These are phyloP conservation scores for Verticillium dahliae DNA, from an alignment of 2,329 filamentous ascomycete genomes.

Conservation along the genomic window DNA sequence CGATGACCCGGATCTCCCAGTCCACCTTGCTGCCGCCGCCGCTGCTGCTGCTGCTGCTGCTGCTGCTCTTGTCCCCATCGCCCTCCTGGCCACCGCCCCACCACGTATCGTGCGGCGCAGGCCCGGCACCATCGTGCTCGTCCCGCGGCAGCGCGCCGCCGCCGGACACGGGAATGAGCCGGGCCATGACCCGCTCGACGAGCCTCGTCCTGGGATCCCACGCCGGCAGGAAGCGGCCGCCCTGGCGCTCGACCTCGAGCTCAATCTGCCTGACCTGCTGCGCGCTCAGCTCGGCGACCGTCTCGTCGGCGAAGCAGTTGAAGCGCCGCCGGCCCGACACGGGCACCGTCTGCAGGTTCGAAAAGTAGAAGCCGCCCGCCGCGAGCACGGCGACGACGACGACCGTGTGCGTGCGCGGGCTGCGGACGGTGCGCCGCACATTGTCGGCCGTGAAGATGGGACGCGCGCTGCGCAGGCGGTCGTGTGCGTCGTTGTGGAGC, in stretches of 20 bases:
- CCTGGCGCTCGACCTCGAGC: slow-evolving; percentile 42
- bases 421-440: slow-evolving; percentile 22
- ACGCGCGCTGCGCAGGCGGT: slow-evolving; percentile 20
- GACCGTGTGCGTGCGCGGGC: slow-evolving; percentile 31
- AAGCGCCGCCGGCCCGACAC: slow-evolving; percentile 67
- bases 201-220: slow-evolving; percentile 48
- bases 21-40: slow-evolving; percentile 16
- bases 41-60: not conserved
- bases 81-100: not conserved
- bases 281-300: slow-evolving; percentile 46
- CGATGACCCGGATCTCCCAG: slow-evolving; percentile 72
- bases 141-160: slow-evolving; percentile 33
- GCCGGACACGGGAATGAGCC: slow-evolving; percentile 62
- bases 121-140: not conserved
- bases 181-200: slow-evolving; percentile 58
- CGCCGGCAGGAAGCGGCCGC: slow-evolving; percentile 49
- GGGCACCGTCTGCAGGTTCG: slow-evolving; percentile 66
- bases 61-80: not conserved
- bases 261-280: slow-evolving; percentile 52
- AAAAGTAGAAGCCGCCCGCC: slow-evolving; percentile 54
- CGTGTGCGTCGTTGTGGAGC: slow-evolving; percentile 12
- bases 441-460: slow-evolving; percentile 25
- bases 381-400: slow-evolving; percentile 32
- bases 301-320: slow-evolving; percentile 55
- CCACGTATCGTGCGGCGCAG: not conserved